Conservation (phyloP, 164 flowering plant species). For the Liriodendron chinense region DNA sequence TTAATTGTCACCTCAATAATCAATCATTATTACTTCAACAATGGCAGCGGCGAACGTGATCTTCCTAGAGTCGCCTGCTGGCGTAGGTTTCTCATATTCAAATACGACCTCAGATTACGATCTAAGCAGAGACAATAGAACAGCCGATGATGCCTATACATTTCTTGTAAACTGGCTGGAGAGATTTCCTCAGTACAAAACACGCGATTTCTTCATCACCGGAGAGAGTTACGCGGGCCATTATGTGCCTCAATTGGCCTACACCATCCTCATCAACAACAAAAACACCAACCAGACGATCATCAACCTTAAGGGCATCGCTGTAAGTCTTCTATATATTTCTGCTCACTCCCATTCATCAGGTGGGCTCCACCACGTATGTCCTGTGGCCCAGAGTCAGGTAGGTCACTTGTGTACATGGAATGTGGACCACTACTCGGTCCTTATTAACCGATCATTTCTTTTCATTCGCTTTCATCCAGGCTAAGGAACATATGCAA, state of each 20-base stretch:
- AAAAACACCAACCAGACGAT: slow-evolving; percentile 12
- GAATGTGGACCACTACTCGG: background rate
- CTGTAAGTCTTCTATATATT: slow-evolving; percentile 24
- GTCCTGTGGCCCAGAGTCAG: too few relatives aligned
- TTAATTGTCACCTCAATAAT: too few relatives aligned
- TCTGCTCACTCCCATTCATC: background rate
- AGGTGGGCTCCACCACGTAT: too few relatives aligned
- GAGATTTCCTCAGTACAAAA: slow-evolving; percentile 41
- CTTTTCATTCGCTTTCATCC: too few relatives aligned
- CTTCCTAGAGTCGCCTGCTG: slow-evolving; percentile 40
- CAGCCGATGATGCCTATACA: slow-evolving; percentile 31
- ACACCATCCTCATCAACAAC: slow-evolving; percentile 21
- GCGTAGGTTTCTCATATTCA: slow-evolving; percentile 44
- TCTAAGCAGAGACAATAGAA: slow-evolving; percentile 26
- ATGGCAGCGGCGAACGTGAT: slow-evolving; percentile 37
- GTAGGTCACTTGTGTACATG: too few relatives aligned
- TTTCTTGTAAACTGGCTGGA: slow-evolving; percentile 38
- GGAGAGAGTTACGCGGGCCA: slow-evolving; percentile 49
- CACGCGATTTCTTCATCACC: slow-evolving; percentile 30
- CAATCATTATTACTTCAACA: too few relatives aligned
- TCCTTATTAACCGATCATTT: too few relatives aligned
- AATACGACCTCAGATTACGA: slow-evolving; percentile 32
- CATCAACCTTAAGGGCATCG: slow-evolving; percentile 31
- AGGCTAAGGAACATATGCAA: too few relatives aligned
- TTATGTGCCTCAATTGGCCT: slow-evolving; percentile 38